Base-by-base conservation (phyloP, 2,329 filamentous ascomycete species). In the Alternaria arborescens region DNA sequence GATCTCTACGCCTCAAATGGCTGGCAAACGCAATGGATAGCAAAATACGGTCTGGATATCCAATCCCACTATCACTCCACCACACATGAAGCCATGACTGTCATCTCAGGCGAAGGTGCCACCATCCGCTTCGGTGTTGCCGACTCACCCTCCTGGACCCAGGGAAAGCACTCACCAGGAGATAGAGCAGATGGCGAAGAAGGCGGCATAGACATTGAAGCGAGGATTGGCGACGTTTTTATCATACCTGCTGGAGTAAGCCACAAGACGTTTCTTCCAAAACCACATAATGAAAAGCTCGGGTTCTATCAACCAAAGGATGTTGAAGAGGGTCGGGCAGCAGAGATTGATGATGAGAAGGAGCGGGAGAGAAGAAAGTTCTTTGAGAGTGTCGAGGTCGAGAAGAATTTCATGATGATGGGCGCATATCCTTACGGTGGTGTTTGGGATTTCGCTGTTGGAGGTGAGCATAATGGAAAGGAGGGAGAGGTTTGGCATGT, bases 51-150 rank as follows among this genome's bases (percentile, higher is more conserved):
- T 1, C 73, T 77, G 6, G 85, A 85, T 0, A 86, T 87, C 58
- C 52, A 70, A 12, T 85, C 86, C 0, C 87, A 88, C 72, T 88
- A 87, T 66, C 87, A 88, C 46, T 60, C 58, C 71, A 68, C 73
- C 8, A 81, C 83, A 0, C 86, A 88, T 66, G 87, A 89, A 74
- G 83, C 82, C 70, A 87, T 88, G 84, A 82, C 79, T 20, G 85
- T 88, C 0, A 77, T 87, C 0, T 83, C 83, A 0, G 86, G 85
- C 2, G n/a, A 62, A 10, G 77, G 75, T 0, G 86, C 84, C 0
- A 83, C 76, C 0, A 86, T 88, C 52, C 80, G 85, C 3, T 86
- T 87, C 58, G 85, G 86, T 3, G 84, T 83, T 4, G 85, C 82
- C 0, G 85, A 87, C 59, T 81, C 81, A 0, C 32, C 50, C 3